Evolutionary conservation across 305 asterid genomes (phyloP), one percentile per base, ranked within the genome.

Genomic region (Fraxinus dipetala): DNA sequence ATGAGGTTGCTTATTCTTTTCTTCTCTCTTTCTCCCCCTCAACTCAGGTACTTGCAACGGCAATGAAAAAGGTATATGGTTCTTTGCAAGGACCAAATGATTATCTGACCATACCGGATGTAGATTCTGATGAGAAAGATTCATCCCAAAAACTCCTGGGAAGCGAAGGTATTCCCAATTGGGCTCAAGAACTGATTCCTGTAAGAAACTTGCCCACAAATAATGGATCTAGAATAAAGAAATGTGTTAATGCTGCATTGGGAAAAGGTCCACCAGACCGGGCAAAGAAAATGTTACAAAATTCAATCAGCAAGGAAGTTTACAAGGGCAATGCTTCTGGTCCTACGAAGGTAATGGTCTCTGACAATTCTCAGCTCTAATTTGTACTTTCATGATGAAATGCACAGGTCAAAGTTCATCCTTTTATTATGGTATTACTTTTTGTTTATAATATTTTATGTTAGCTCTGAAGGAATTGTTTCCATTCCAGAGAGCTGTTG

Each of bases 291-390:
- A 1, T 20, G 30, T 65, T 85, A 54, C 81, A 73, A 11, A 43
- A 38, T 35, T 81, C 83, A 20, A 67, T 81, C 14, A 74, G 85
- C 32, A 84, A 81, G 24, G 87, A 81, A 77, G 83, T 84, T 34
- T 85, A 81, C 74, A 78, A 40, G 82, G 78, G 75, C 67, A 85
- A 85, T 85, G 80, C 84, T 67, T 84, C 80, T 7, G 87, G 84
- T 38, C 77, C 80, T 16, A 81, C 87, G 22, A 81, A 85, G 87
- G 86, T 84, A 28, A 65, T 56, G 3, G 20, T 48, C 0, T 48
- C 32, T 13, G 6, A 6, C 54, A 35, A 4, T 24, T 13, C 30
- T 7, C 69, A 5, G 11, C 54, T 38, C 4, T 81, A 75, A 67
- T 31, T 35, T 48, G 13, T 32, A 61, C 2, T 6, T 38, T 5